phyloP scores from a whole-genome alignment of 108 stramenopile genomes.

The Conticribra weissflogii region DNA sequence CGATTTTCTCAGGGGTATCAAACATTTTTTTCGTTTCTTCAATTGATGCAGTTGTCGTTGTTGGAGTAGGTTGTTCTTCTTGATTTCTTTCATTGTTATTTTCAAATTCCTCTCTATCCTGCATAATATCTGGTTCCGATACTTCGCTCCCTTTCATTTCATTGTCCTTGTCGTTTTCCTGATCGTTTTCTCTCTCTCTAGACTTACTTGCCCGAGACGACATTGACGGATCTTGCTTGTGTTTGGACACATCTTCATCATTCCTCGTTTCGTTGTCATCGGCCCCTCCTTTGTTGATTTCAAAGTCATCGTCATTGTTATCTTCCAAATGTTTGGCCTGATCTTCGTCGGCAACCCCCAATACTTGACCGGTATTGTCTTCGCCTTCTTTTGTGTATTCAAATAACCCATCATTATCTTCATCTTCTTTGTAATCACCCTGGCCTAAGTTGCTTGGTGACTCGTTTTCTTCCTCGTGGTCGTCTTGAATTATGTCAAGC shows the following conservation, averaged over 20 bases:
- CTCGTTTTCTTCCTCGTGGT: constrained; percentile 26
- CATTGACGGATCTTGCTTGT: constrained; percentile 31
- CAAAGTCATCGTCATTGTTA: constrained; percentile 45
- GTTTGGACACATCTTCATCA: constrained; percentile 27
- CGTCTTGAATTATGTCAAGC: constrained; percentile 65
- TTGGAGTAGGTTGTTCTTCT: too few species aligned
- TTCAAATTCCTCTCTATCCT: constrained; percentile 3
- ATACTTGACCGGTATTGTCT: constrained; percentile 76
- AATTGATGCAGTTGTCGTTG: too few species aligned
- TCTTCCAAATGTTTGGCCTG: constrained; percentile 55
- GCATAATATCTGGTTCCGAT: constrained; percentile 35
- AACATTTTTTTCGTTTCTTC: background rate
- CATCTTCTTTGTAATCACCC: constrained; percentile 36
- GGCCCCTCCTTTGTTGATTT: constrained; percentile 25
- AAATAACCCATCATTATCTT: constrained; percentile 68
- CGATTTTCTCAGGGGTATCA: background rate
- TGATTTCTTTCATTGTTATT: constrained; percentile 40
- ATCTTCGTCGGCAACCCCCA: constrained; percentile 75
- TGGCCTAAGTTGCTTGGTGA: constrained; percentile 13
- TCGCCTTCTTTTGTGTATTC: constrained; percentile 73
- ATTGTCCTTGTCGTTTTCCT: constrained; percentile 27
- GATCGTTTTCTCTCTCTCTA: constrained; percentile 14
- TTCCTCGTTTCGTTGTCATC: constrained; percentile 25
- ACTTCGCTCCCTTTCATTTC: constrained; percentile 38
- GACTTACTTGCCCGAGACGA: constrained; percentile 22